Evolutionary conservation across 202 grass and related monocot genomes (phyloP), one percentile per base, ranked within the genome.

Genomic region (Elaeis oleifera): DNA sequence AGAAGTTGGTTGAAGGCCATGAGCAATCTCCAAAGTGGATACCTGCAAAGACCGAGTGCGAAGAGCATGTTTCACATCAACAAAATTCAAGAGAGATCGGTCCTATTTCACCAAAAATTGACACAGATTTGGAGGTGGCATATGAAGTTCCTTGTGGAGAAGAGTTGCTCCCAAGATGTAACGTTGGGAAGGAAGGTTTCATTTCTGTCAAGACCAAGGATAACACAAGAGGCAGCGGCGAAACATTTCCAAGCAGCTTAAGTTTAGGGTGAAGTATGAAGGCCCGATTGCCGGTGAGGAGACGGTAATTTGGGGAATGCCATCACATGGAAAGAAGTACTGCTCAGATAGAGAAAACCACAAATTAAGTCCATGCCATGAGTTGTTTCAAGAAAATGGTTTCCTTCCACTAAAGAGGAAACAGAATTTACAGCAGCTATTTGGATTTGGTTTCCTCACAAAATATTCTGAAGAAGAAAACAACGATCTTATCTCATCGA

Each of bases 381-480:
- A 11, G 9, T 13, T 1, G 3, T 44, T 44, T 44, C 36, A 3
- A 44, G 11, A 44, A 68, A 31, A 15, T 5, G 1, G 16, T 54
- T 29, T 13, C 17, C 50, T 49, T 29, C 49, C n/a, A n/a, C 24
- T 69, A 3, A 96, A 85, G 75, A 83, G 75, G 68, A 91, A 91
- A 55, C 71, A 71, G 51, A 96, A 64, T 25, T 77, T 91, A 28
- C 53, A 68, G 61, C 31, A 68, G 48, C 16, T 89, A 58, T 75
- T 85, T 7, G 86, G 78, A 17, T 53, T 17, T 16, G 69, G 65
- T 32, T 78, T 89, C 76, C 67, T 89, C 23, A 60, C 68, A 51
- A 60, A 16, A 3, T 48, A 4, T 71, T 44, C 54, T 0, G 29
- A 78, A 22, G 44, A 1, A n/a, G 26, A 32, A 58, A 49, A 36